Evolutionary conservation across 1,284 basidiomycete species (phyloP).

Genomic region (Trametes versicolor): DNA sequence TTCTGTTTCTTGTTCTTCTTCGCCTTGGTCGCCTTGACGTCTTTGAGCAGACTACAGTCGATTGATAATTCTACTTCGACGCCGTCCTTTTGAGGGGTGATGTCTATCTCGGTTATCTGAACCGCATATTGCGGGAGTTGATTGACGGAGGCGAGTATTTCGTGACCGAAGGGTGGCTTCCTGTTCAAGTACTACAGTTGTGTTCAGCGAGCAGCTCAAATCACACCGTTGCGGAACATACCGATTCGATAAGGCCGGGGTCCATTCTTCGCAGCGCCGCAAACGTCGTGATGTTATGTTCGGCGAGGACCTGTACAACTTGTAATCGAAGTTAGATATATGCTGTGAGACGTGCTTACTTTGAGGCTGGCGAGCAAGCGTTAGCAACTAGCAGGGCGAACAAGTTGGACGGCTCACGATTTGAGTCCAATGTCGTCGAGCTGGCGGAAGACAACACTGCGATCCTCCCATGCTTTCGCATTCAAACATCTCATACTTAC

Average conservation of each 20-base stretch:
- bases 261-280: constrained; percentile 62
- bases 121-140: constrained; percentile 74
- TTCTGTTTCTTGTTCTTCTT: constrained; percentile 60
- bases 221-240: constrained; percentile 38
- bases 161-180: constrained; percentile 74
- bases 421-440: constrained; percentile 87
- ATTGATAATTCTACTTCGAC: constrained; percentile 70
- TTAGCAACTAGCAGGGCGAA: not conserved
- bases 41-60: constrained; percentile 59
- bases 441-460: constrained; percentile 81
- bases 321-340: not conserved
- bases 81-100: constrained; percentile 51
- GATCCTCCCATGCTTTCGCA: constrained; percentile 88
- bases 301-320: constrained; percentile 72
- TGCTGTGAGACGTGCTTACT: constrained; percentile 42
- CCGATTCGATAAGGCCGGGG: constrained; percentile 69
- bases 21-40: constrained; percentile 37
- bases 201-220: not conserved
- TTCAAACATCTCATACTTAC: constrained; percentile 76
- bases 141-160: constrained; percentile 66
- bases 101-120: constrained; percentile 55
- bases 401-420: constrained; percentile 61
- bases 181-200: constrained; percentile 73
- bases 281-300: constrained; percentile 75
- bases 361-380: constrained; percentile 56